Evolutionary conservation across 78 protist species (phyloP).

Genomic region (Bigelowiella natans): DNA sequence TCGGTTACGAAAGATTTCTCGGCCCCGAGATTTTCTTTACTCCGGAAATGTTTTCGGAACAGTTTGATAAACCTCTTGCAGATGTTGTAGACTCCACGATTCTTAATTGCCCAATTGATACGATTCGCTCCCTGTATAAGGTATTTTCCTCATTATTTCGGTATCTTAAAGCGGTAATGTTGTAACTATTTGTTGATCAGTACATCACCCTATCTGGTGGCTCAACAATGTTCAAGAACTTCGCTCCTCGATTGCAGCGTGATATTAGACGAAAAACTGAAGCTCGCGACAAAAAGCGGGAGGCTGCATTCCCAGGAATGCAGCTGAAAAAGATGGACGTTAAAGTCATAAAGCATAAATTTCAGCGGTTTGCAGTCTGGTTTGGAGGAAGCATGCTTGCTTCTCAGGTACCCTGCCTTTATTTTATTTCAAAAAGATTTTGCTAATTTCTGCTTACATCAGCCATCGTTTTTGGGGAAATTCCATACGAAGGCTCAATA

Average conservation of each 20-base stretch:
- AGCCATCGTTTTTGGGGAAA: neutral
- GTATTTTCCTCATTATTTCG: neutral
- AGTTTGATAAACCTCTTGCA: constrained; percentile 84
- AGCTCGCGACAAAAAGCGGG: neutral
- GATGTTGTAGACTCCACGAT: constrained; percentile 42
- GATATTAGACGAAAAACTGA: constrained; percentile 64
- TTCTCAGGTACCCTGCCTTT: neutral
- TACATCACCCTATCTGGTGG: constrained; percentile 98
- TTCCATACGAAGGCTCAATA: constrained; percentile 10
- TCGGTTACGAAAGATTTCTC: constrained; percentile 96
- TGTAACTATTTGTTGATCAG: constrained; percentile 78
- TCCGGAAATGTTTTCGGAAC: constrained; percentile 90
- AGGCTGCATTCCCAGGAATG: constrained; percentile 50
- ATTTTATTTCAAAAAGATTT: no score
- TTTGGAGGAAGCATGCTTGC: constrained; percentile 6
- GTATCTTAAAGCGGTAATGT: neutral
- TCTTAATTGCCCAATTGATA: constrained; percentile 19
- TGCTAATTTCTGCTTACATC: no score
- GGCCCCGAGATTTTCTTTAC: constrained; percentile 99
- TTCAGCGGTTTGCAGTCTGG: constrained; percentile 96
- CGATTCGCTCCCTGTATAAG: constrained; percentile 1
- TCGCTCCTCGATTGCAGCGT: constrained; percentile 79
- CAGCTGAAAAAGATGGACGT: constrained; percentile 75
- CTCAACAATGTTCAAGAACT: constrained; percentile 95
- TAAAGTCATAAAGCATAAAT: constrained; percentile 79